Base-by-base conservation (phyloP, 768 basidiomycete species). In the Pulveroboletus ravenelii region DNA sequence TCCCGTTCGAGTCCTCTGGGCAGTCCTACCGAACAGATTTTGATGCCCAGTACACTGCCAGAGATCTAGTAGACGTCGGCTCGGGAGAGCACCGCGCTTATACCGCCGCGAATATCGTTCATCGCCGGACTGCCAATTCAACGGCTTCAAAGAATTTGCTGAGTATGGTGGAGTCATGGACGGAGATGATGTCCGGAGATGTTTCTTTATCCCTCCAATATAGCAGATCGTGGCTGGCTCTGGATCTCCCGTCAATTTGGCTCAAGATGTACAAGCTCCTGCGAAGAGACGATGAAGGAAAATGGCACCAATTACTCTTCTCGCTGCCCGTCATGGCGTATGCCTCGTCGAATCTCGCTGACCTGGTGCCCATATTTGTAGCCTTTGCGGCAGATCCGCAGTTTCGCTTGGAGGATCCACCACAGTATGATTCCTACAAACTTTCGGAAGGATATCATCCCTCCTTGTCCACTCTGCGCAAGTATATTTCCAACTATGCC, bases 271-370 rank as follows among this genome's bases (percentile, higher is more conserved):
- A 70, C 38, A 44, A 66, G n/a, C 41, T 60, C 7, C 62, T 63
- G 17, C 66, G 64, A 38, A 18, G 9, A 13, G 29, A 36, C 25
- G 14, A 47, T 2, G 51, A 47, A 18, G 6, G 18, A 10, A 50
- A 62, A 38, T 56, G 54, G 47, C 59, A 29, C 15, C 58, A 52
- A 15, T 20, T 74, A 10, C 42, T 61, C 10, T 72, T 72, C 20
- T 58, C 61, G 3, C 50, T 71, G n/a, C 49, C 67, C 14, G 55
- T 65, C 3, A 57, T 69, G 57, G 59, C 51, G 9, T 71, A 67
- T 44, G 29, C 47, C 6, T 62, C 56, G 5, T 23, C 55, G 3
- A 9, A 38, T 0, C 31, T 44, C 3, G n/a, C 29, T 2, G 38
- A 46, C 4, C 45, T 67, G 15, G 49, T 69, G 5, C 53, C 60